phyloP scores from a whole-genome alignment of 108 stramenopile genomes.

The Nannochloropsis gaditana region DNA sequence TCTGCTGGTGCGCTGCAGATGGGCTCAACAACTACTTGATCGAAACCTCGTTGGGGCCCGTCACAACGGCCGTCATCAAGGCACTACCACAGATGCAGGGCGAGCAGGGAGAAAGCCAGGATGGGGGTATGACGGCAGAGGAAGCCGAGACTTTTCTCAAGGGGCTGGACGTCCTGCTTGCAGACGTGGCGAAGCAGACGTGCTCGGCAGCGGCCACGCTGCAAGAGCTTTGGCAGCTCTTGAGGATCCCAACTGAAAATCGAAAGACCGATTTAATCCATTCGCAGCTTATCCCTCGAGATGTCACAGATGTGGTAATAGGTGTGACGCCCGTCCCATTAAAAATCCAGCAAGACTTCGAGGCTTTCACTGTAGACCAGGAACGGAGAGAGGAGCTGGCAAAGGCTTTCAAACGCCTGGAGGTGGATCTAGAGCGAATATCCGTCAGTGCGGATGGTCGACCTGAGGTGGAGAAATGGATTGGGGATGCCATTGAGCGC shows the following conservation, averaged over 20 bases:
- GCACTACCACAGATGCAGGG: not conserved
- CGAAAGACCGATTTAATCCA: not conserved
- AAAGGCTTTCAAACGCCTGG: not conserved
- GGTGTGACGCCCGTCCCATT: not conserved
- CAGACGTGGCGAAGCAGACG: not conserved
- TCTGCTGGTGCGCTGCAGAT: not conserved
- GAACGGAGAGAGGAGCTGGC: not conserved
- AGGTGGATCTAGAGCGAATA: not conserved
- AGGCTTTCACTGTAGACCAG: not conserved
- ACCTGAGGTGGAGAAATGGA: not conserved
- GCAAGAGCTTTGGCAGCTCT: not conserved
- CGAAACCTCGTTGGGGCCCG: not conserved
- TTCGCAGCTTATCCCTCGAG: too few species aligned
- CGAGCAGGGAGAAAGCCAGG: not conserved
- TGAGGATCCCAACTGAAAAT: not conserved
- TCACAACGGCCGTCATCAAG: not conserved
- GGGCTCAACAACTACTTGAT: not conserved
- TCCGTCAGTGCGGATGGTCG: not conserved
- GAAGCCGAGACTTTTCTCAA: not conserved
- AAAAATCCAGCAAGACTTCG: not conserved
- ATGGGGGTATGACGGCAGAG: not conserved
- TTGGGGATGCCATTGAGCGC: not conserved
- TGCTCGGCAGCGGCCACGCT: not conserved
- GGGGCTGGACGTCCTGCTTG: not conserved
- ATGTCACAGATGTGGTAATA: not conserved